Conservation (phyloP, 2,329 filamentous ascomycete genomes). For the Furcasterigmium furcatum region DNA sequence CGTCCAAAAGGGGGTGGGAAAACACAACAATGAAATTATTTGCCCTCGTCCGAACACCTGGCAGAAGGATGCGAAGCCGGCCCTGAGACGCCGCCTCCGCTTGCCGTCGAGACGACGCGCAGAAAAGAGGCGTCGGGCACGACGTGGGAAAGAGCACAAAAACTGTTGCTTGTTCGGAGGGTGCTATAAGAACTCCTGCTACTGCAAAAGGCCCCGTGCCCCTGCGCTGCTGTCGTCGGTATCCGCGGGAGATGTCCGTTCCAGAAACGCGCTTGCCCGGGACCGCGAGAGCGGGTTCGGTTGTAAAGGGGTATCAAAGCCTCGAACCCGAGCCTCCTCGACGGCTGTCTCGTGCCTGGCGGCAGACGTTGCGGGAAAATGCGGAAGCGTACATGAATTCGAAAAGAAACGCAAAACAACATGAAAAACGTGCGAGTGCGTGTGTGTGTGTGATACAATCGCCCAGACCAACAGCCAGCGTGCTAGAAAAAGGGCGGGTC, state of each 20-base stretch:
- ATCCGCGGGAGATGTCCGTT: not conserved
- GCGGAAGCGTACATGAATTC: slow-evolving; percentile 12
- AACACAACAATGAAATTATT: no score
- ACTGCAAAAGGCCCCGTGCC: not conserved
- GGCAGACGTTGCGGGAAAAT: slow-evolving; percentile 11
- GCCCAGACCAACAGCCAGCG: slow-evolving; percentile 9
- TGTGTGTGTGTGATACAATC: slow-evolving; percentile 14
- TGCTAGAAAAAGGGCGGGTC: slow-evolving; percentile 6
- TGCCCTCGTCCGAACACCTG: no score
- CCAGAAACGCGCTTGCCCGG: not conserved
- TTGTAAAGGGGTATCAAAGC: slow-evolving; percentile 12
- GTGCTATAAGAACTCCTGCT: not conserved
- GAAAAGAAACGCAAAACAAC: slow-evolving; percentile 10
- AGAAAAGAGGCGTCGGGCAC: no score
- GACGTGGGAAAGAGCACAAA: not conserved
- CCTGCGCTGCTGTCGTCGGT: not conserved
- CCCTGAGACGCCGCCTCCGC: no score
- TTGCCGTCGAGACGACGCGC: no score
- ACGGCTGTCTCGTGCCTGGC: slow-evolving; percentile 10
- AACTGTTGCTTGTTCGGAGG: not conserved
- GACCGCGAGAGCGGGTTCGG: not conserved
- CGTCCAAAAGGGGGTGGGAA: no score
- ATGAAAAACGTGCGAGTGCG: slow-evolving; percentile 11
- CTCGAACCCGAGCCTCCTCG: slow-evolving; percentile 13
- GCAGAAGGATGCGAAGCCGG: no score